These are phyloP conservation scores for Clonostachys sp. DNA, from an alignment of 2,329 filamentous ascomycete genomes.

Conservation along the genomic window DNA sequence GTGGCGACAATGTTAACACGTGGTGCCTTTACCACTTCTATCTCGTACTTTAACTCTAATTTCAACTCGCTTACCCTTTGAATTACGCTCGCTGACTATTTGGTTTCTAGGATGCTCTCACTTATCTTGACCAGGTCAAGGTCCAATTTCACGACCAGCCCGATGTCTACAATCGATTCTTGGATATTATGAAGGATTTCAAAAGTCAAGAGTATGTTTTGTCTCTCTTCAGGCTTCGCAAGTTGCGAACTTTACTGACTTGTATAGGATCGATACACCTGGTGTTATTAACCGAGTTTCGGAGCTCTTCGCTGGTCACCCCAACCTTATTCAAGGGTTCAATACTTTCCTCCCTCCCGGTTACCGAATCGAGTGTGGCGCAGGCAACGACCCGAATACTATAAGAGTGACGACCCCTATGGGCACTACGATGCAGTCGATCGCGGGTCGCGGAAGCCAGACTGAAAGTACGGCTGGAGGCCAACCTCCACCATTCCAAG, in stretches of 20 bases:
- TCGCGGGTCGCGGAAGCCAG: constrained; percentile 51
- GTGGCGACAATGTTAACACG: constrained; percentile 8
- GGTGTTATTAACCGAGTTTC: constrained; percentile 97
- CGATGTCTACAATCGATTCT: constrained; percentile 93
- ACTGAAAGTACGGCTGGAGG: constrained; percentile 33
- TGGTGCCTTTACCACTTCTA: constrained; percentile 13
- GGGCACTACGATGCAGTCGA: constrained; percentile 92
- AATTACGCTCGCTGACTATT: background rate
- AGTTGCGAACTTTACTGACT: constrained; percentile 9
- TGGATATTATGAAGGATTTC: constrained; percentile 99
- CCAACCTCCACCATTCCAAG: constrained; percentile 41
- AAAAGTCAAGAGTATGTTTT: constrained; percentile 84
- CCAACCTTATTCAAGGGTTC: constrained; percentile 93
- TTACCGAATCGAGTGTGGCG: constrained; percentile 93
- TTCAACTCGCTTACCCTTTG: background rate
- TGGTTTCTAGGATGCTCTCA: constrained; percentile 62
- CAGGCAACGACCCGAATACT: constrained; percentile 89
- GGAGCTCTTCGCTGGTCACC: constrained; percentile 91
- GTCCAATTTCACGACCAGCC: constrained; percentile 96
- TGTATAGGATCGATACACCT: constrained; percentile 79
- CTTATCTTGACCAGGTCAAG: constrained; percentile 97
- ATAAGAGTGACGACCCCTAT: constrained; percentile 96
- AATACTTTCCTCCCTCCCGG: constrained; percentile 96
- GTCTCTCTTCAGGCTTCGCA: background rate
- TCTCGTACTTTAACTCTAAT: constrained; percentile 10